Evolutionary conservation across 2,329 filamentous ascomycete genomes (phyloP).

Genomic region (Phaeosphaeriaceae sp.): DNA sequence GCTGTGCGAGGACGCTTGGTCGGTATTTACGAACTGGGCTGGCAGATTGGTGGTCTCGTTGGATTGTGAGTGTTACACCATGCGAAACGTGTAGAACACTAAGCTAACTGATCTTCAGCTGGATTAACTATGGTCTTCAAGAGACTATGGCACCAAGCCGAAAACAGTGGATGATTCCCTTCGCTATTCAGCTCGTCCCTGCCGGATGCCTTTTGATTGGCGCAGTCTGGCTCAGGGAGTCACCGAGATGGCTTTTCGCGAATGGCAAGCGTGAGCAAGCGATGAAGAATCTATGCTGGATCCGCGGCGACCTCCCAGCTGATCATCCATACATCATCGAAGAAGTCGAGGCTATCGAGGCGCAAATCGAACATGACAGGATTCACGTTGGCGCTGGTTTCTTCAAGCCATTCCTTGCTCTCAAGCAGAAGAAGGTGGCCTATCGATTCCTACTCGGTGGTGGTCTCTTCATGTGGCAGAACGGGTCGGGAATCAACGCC

Average conservation of each 20-base stretch:
- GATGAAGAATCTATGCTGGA: conserved; percentile 64
- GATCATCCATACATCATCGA: conserved; percentile 74
- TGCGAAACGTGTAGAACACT: conserved; percentile 50
- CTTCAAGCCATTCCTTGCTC: conserved; percentile 61
- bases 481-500: conserved; percentile 75
- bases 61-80: conserved; percentile 33
- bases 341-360: conserved; percentile 74
- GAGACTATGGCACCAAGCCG: conserved; percentile 54
- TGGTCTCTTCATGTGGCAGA: conserved; percentile 82
- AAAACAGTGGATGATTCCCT: conserved; percentile 56
- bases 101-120: conserved; percentile 31
- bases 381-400: conserved; percentile 72
- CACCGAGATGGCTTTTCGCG: conserved; percentile 53
- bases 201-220: conserved; percentile 63
- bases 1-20: conserved; percentile 66
- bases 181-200: conserved; percentile 72
- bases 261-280: conserved; percentile 51
- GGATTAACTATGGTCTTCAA: conserved; percentile 54
- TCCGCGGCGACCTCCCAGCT: conserved; percentile 62
- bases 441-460: conserved; percentile 77
- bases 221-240: conserved; percentile 52
- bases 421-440: conserved; percentile 60
- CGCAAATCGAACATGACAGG: conserved; percentile 70
- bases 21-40: conserved; percentile 57
- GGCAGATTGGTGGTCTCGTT: conserved; percentile 53